Base-by-base conservation (phyloP, 306 rosid species). In the Lathyrus sativus region DNA sequence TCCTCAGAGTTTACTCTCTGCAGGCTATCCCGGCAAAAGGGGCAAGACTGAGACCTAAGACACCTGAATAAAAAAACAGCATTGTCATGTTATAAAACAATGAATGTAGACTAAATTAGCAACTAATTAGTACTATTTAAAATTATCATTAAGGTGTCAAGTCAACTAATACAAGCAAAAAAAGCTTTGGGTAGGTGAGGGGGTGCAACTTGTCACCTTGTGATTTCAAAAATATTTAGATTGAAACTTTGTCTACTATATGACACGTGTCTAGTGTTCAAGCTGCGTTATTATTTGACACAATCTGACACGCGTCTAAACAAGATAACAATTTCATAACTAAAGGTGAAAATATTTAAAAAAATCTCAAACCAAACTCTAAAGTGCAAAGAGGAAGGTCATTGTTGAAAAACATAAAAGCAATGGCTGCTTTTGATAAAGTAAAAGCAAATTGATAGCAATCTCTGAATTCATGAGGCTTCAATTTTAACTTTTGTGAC, bases 1-100 rank as follows among this genome's bases (percentile, higher is more conserved):
- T 92, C 98, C 6, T 84, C 84, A 0, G 92, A 86, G 78, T 85
- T 45, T 2, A 87, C 85, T 78, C 98, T 86, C 78, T 81, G 71
- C 37, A 92, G 86, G 80, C 90, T 83, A 73, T 83, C 95, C 55
- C 98, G 82, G 75, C 98, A 92, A 72, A 92, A 92, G 74, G 98
- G 98, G 70, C 98, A 92, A 15, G 96, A 92, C 43, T 79, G 84
- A 54, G 96, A 92, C 65, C 98, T 82, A 17, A 56, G 66, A 46
- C 67, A 85, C 98, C 98, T 92, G 83, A 53, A 71, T 51, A 11
- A 49, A 76, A 42, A 69, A 76, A 37, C 15, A 63, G 29, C 48
- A 50, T 50, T 37, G 43, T 71, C 58, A 80, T 12, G 59, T 11
- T 24, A n/a, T 73, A 54, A 50, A 17, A 29, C 26, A 74, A 44